Evolutionary conservation across 495 filamentous ascomycete genomes (phyloP).

Genomic region (Talaromyces stipitatus): DNA sequence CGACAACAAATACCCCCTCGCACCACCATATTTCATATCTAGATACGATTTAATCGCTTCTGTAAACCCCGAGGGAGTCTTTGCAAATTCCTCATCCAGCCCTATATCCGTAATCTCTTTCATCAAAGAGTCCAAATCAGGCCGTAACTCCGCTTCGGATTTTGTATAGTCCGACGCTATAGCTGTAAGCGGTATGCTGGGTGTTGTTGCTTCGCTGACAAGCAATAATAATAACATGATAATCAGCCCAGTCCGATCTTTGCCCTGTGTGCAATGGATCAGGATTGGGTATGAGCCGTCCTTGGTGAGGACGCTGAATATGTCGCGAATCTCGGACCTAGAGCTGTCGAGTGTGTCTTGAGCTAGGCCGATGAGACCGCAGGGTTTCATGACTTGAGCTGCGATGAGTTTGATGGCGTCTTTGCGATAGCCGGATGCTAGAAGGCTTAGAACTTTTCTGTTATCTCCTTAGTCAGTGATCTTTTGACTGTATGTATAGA

Average conservation of each 20-base stretch:
- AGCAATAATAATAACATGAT: conserved; percentile 57
- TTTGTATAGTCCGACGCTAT: conserved; percentile 62
- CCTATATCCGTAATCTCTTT: conserved; percentile 62
- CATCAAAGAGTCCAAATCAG: conserved; percentile 54
- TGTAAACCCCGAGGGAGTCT: conserved; percentile 51
- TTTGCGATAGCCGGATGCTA: conserved; percentile 56
- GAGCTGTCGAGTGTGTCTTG: conserved; percentile 58
- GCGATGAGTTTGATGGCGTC: conserved; percentile 62
- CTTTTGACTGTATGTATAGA: conserved; percentile 3
- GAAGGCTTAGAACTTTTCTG: conserved; percentile 52
- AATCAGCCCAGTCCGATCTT: conserved; percentile 74
- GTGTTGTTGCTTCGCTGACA: conserved; percentile 31
- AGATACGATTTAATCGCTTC: conserved; percentile 41
- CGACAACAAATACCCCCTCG: conserved; percentile 50
- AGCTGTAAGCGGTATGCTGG: conserved; percentile 42
- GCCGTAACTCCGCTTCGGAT: conserved; percentile 50
- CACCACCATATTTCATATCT: conserved; percentile 48
- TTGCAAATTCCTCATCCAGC: conserved; percentile 59
- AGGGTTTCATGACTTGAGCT: conserved; percentile 57
- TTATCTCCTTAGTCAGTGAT: neutral
- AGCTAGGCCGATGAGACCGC: conserved; percentile 59
- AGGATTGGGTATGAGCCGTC: conserved; percentile 49
- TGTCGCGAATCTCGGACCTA: conserved; percentile 49
- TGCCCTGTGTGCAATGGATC: conserved; percentile 82
- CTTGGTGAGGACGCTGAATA: conserved; percentile 43